Percentiles rank a stretch among this genome's conserved stretches.
Conservation (phyloP, 306 rosid species). For the Dalbergia cultrata region DNA sequence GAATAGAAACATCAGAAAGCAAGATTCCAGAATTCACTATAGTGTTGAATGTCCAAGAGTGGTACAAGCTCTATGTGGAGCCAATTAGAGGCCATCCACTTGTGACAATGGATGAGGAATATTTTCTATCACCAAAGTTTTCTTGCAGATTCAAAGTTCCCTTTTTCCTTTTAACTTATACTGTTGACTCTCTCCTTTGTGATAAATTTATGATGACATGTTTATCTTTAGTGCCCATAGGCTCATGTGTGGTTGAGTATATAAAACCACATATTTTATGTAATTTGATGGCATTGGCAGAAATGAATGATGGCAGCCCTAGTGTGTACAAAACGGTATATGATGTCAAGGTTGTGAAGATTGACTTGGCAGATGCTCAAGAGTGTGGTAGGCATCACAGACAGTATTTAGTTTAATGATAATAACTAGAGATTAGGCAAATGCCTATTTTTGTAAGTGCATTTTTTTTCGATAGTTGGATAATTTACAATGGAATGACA, state of each 20-base stretch:
- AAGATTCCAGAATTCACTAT: not conserved
- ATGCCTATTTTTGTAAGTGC: too few species aligned
- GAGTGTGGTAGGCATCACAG: not conserved
- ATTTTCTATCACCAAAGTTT: not conserved
- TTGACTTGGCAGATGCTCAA: not conserved
- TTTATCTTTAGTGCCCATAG: not conserved
- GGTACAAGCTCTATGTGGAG: constrained; percentile 4
- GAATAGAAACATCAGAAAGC: not conserved
- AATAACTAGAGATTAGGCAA: too few species aligned
- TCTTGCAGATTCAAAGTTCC: not conserved
- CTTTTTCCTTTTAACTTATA: not conserved
- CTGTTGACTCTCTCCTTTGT: not conserved
- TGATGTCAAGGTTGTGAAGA: constrained; percentile 3
- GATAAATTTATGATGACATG: not conserved
- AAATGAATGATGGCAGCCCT: not conserved
- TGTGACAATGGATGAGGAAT: not conserved
- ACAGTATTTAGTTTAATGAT: not conserved
- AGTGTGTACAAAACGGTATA: not conserved
- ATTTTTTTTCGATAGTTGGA: too few species aligned
- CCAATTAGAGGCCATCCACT: not conserved
- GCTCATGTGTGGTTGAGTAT: not conserved
- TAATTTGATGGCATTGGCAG: too few species aligned
- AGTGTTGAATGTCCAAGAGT: not conserved
- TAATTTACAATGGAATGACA: too few species aligned
- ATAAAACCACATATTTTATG: not conserved